Conservation (phyloP, 306 rosid species). For the Castanea sativa region DNA sequence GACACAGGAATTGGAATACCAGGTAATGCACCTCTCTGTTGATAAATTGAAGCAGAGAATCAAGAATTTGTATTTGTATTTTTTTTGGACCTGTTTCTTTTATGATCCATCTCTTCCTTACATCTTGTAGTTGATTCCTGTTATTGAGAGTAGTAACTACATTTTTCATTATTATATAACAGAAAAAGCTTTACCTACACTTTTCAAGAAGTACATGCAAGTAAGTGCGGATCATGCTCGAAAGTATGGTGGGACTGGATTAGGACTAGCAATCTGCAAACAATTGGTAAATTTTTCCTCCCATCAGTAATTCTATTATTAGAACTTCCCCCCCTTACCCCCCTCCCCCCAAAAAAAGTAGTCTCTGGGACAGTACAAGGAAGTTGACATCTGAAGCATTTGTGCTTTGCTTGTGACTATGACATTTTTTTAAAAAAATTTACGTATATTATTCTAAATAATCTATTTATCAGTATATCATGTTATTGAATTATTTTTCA, state of each 20-base stretch:
- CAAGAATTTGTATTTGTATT: not conserved
- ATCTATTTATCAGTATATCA: not conserved
- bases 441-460: not conserved
- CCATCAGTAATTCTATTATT: not conserved
- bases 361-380: not conserved
- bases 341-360: too few relatives aligned
- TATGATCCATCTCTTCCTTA: not conserved
- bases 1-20: constrained; percentile 99
- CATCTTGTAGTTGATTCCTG: constrained; percentile 1
- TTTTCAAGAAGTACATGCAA: constrained; percentile 96
- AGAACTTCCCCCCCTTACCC: too few relatives aligned
- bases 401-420: not conserved
- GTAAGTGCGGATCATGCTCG: constrained; percentile 97
- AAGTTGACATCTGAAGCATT: not conserved
- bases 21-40: constrained; percentile 38
- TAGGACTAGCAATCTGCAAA: constrained; percentile 96
- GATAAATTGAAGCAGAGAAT: not conserved
- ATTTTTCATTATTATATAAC: constrained; percentile 20
- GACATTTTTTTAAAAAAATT: not conserved
- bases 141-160: constrained; percentile 1
- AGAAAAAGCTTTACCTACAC: constrained; percentile 81
- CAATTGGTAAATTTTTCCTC: constrained; percentile 63
- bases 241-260: constrained; percentile 95
- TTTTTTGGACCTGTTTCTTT: not conserved
- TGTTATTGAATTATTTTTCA: not conserved